Evolutionary conservation across 306 rosid genomes (phyloP).

Genomic region (Ormosia emarginata): DNA sequence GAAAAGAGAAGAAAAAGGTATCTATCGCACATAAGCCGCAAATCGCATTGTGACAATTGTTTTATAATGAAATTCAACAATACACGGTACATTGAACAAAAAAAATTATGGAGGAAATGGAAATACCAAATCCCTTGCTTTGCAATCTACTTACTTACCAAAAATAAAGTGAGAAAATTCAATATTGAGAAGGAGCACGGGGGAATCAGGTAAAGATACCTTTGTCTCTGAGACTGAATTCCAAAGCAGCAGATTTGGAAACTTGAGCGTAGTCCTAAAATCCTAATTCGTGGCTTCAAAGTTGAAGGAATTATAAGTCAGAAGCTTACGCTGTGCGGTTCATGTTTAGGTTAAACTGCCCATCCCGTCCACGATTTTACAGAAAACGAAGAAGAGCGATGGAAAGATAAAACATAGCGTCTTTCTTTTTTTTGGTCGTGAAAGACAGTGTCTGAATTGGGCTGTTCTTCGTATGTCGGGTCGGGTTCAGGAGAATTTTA

Average conservation of each 20-base stretch:
- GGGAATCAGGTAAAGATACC: not conserved
- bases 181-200: not conserved
- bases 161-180: not conserved
- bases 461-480: not conserved
- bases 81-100: too few species aligned
- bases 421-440: too few species aligned
- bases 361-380: not conserved
- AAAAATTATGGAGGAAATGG: too few species aligned
- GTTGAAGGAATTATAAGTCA: not conserved
- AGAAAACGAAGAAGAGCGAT: not conserved
- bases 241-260: not conserved
- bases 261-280: not conserved
- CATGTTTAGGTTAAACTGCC: conserved; percentile 16
- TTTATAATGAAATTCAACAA: not conserved
- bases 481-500: not conserved
- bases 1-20: not conserved
- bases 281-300: not conserved
- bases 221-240: not conserved
- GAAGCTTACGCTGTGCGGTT: not conserved
- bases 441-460: not conserved
- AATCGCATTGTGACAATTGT: not conserved
- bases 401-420: not conserved
- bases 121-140: not conserved
- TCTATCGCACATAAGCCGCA: not conserved
- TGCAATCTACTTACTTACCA: not conserved